A percentile compares a stretch with the other conserved stretches of the same genome.
phyloP scores from a whole-genome alignment of 495 filamentous ascomycete species.

The Aspergillus saccharolyticus region DNA sequence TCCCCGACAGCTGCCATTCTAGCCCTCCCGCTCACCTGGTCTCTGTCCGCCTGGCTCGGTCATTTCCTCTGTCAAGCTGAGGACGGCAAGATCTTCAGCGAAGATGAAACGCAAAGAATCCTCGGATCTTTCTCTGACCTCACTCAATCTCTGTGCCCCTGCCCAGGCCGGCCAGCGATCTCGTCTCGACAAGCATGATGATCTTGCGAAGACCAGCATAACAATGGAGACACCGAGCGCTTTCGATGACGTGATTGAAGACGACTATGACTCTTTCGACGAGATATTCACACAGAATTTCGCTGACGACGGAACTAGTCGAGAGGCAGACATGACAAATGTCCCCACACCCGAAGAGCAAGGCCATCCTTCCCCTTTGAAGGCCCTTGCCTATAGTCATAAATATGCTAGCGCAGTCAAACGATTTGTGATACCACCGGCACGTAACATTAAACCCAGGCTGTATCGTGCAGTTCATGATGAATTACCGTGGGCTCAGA shows the following conservation, averaged over 20 bases:
- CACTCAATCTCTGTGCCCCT: background rate
- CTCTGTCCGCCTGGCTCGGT: background rate
- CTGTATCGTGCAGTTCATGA: background rate
- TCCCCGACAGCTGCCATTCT: no score
- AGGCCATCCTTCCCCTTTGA: background rate
- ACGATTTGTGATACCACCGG: slow-evolving; percentile 23
- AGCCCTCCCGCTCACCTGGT: no score
- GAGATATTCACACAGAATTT: slow-evolving; percentile 34
- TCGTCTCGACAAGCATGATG: background rate
- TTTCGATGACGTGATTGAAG: slow-evolving; percentile 45
- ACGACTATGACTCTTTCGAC: slow-evolving; percentile 47
- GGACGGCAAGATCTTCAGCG: background rate
- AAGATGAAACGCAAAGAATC: background rate
- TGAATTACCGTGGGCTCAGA: slow-evolving; percentile 74
- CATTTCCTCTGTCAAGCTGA: background rate
- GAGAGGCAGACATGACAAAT: slow-evolving; percentile 6
- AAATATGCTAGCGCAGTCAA: slow-evolving; percentile 14
- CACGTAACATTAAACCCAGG: background rate
- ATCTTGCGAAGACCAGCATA: background rate
- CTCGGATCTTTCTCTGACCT: background rate
- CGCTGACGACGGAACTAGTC: slow-evolving; percentile 1
- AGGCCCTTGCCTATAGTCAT: background rate
- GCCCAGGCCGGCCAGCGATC: background rate
- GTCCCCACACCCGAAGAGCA: background rate
- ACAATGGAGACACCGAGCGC: slow-evolving; percentile 21